Conservation (phyloP, 257 asterid genomes). For the Solanum clarkiae region DNA sequence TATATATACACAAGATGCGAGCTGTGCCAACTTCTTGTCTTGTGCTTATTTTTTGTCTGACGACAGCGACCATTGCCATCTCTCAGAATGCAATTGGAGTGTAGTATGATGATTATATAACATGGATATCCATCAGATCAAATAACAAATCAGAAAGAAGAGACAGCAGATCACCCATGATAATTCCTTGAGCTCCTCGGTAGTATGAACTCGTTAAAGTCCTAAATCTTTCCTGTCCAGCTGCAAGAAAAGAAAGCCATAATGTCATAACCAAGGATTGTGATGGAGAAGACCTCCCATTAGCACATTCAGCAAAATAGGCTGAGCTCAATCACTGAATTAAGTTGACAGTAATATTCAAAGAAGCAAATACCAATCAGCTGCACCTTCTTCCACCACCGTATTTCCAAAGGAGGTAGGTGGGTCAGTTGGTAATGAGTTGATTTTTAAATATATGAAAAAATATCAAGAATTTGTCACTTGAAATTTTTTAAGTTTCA, state of each 20-base stretch:
- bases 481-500: neutral
- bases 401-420: neutral
- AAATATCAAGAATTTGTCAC: neutral
- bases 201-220: conserved; percentile 65
- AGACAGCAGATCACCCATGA: conserved; percentile 37
- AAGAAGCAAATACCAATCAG: neutral
- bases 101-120: neutral
- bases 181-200: conserved; percentile 68
- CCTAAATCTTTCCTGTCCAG: conserved; percentile 69
- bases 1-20: neutral
- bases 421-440: neutral
- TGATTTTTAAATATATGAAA: neutral
- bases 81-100: neutral
- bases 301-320: neutral
- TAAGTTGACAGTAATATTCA: neutral
- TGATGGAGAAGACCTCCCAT: neutral
- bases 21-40: neutral
- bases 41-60: neutral
- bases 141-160: neutral
- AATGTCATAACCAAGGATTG: neutral
- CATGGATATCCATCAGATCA: neutral
- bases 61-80: neutral
- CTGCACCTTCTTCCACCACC: neutral
- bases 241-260: conserved; percentile 20
- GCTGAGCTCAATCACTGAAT: neutral